Evolutionary conservation across 768 basidiomycete species (phyloP), one percentile per base, ranked within the genome.

Genomic region (Agaricus blazei): DNA sequence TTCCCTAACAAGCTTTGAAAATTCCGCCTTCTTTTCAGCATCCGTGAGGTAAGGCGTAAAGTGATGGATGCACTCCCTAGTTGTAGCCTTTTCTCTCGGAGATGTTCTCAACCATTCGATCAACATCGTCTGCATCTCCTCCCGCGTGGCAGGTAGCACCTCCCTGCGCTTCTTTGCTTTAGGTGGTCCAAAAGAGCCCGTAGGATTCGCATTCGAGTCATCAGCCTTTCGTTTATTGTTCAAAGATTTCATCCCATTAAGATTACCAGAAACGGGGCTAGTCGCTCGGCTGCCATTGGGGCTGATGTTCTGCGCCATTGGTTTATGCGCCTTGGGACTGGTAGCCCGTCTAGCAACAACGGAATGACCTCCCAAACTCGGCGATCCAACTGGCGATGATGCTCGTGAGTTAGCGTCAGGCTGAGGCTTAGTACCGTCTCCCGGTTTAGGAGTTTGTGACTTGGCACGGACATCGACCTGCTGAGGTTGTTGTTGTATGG

Each of bases 301-400:
- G 3, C 82, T 80, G 9, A 69, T 74, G 62, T 88, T 90, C 3
- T 48, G 54, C 9, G 41, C 37, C 14, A 44, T 31, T 14, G 41
- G 26, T 56, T 56, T 56, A 12, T 28, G 48, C 26, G 54, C 54
- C 23, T 56, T 56, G 5, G 90, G 91, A 58, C 89, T 91, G 1
- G 90, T 92, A 3, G 91, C 91, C 15, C 91, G 83, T 69, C 87
- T 88, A 2, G 91, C 91, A 14, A 94, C 81, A 24, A 89, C 64
- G 2, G 86, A 89, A 69, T 91, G 88, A 0, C 90, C 90, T 37
- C 87, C 84, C 60, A 85, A 75, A 28, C 76, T 74, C 7, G 83
- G 72, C 3, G 77, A 70, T 41, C 79, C 70, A 9, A 71, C 72
- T 8, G 85, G 86, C 2, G 88, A 88, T 26, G 76, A 80, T 11